These are phyloP conservation scores for Septoria petroselini DNA, from an alignment of 2,329 filamentous ascomycete species.

Conservation along the genomic window DNA sequence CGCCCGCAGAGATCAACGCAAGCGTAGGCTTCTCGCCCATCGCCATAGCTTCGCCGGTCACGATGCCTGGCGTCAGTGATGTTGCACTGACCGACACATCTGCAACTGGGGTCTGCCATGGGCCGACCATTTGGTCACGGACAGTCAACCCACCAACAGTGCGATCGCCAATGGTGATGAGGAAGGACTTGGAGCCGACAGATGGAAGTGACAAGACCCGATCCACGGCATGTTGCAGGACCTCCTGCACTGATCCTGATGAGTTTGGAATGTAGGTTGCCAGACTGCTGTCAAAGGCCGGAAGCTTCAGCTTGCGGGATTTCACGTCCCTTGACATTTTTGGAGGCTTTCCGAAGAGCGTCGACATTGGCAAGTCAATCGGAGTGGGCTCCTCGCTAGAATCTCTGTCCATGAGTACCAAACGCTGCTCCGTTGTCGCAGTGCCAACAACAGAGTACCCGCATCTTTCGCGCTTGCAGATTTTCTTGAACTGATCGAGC, in stretches of 20 bases:
- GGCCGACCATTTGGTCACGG: constrained; percentile 92
- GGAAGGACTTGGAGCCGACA: constrained; percentile 94
- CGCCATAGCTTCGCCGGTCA: constrained; percentile 91
- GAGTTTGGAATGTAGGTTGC: constrained; percentile 62
- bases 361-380: constrained; percentile 85
- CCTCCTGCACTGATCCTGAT: constrained; percentile 25
- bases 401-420: constrained; percentile 79
- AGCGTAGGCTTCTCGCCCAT: constrained; percentile 91
- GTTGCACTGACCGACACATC: constrained; percentile 92
- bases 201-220: constrained; percentile 80
- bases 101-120: constrained; percentile 91
- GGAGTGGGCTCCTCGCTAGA: constrained; percentile 70
- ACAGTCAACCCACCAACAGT: constrained; percentile 85
- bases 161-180: constrained; percentile 94
- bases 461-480: constrained; percentile 79
- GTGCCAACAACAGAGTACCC: constrained; percentile 88
- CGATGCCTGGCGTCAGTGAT: constrained; percentile 68
- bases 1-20: constrained; percentile 82
- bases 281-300: constrained; percentile 72
- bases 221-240: constrained; percentile 64
- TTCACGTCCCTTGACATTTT: constrained; percentile 73
- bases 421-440: constrained; percentile 67
- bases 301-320: constrained; percentile 64
- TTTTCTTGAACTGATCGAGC: constrained; percentile 67
- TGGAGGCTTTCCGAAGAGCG: constrained; percentile 83